Percentiles rank a stretch among this genome's conserved stretches.
Evolutionary conservation across 179 eudicot species (phyloP).

Genomic region (Vitellaria paradoxa): DNA sequence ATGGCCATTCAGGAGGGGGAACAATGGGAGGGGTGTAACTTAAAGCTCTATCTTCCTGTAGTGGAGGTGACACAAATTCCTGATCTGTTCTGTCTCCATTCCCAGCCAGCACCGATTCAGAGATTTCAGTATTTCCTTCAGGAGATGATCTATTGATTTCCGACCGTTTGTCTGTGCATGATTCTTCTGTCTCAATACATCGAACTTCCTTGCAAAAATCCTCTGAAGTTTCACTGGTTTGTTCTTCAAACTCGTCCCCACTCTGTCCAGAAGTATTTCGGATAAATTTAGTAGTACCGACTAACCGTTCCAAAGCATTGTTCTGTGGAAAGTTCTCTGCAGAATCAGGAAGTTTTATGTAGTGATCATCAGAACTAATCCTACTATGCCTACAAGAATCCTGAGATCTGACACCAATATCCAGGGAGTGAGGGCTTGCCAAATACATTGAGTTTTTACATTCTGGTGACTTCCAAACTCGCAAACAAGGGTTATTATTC

Average conservation of each 20-base stretch:
- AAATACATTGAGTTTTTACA: constrained; percentile 36
- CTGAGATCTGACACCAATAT: constrained; percentile 25
- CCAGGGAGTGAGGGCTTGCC: constrained; percentile 37
- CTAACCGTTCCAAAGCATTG: constrained; percentile 20
- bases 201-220: constrained; percentile 79
- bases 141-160: constrained; percentile 25
- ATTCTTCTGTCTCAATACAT: constrained; percentile 68
- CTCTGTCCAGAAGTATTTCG: constrained; percentile 25
- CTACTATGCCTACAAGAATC: constrained; percentile 29
- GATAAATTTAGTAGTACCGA: constrained; percentile 18
- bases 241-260: constrained; percentile 53
- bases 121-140: constrained; percentile 5
- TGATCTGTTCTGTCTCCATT: background rate
- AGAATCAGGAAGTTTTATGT: constrained; percentile 29
- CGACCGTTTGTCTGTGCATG: constrained; percentile 24
- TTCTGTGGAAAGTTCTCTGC: constrained; percentile 33
- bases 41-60: constrained; percentile 22
- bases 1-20: constrained; percentile 35
- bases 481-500: constrained; percentile 36
- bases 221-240: constrained; percentile 39
- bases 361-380: constrained; percentile 33
- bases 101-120: too few species aligned
- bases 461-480: constrained; percentile 40
- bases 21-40: constrained; percentile 27
- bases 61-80: constrained; percentile 12